Percentiles rank a stretch among this genome's conserved stretches.
Conservation (phyloP, 768 basidiomycete species). For the Cyclocybe aegerita region DNA sequence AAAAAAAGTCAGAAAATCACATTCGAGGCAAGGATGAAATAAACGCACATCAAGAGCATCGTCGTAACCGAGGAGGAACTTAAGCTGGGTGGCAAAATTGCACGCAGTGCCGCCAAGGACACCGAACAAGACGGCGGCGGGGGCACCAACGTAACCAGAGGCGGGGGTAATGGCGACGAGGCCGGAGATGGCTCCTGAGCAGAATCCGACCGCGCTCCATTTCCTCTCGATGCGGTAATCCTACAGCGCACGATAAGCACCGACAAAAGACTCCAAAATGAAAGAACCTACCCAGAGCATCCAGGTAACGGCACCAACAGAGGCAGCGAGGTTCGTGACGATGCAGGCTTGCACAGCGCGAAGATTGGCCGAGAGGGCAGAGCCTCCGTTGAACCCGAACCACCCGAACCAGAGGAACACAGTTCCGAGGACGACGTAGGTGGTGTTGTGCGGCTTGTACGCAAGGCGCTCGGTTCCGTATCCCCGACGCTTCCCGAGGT, state of each 20-base stretch:
- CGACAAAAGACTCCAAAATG: background rate
- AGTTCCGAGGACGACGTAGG: slow-evolving; percentile 92
- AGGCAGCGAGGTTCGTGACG: slow-evolving; percentile 90
- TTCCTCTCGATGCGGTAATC: slow-evolving; percentile 93
- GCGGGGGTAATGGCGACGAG: slow-evolving; percentile 89
- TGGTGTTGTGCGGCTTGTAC: slow-evolving; percentile 93
- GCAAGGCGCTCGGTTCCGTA: slow-evolving; percentile 89
- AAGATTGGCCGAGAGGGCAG: slow-evolving; percentile 85
- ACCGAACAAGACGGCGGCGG: slow-evolving; percentile 85
- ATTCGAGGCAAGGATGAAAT: background rate
- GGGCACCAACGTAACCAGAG: slow-evolving; percentile 78
- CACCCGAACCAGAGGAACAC: slow-evolving; percentile 94
- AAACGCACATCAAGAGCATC: slow-evolving; percentile 74
- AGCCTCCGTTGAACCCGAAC: slow-evolving; percentile 96
- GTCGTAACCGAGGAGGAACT: slow-evolving; percentile 75
- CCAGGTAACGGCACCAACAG: slow-evolving; percentile 88
- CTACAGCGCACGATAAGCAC: slow-evolving; percentile 23
- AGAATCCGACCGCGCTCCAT: slow-evolving; percentile 93
- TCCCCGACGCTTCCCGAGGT: slow-evolving; percentile 87
- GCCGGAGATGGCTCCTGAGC: slow-evolving; percentile 90
- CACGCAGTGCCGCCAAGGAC: slow-evolving; percentile 80
- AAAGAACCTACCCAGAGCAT: slow-evolving; percentile 71
- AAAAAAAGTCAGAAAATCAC: background rate
- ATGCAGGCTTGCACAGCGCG: slow-evolving; percentile 88
- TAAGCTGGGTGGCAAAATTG: slow-evolving; percentile 96